Base-by-base conservation (phyloP, 2,329 filamentous ascomycete genomes). In the Colletotrichum magnum region DNA sequence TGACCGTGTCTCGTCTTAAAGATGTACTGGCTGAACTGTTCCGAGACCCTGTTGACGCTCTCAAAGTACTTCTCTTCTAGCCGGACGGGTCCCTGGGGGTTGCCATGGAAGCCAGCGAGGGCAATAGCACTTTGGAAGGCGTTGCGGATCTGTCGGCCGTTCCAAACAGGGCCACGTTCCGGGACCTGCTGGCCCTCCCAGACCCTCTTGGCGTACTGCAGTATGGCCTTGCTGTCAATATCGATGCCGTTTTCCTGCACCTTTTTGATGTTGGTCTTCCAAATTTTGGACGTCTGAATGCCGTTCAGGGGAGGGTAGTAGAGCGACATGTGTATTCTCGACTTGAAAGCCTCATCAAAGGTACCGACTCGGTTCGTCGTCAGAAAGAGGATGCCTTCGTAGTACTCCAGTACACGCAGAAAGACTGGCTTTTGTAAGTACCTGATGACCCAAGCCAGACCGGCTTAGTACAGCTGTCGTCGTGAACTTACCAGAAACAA, bases 331-430 rank as follows among this genome's bases (percentile, higher is more conserved):
- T 80, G 75, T 56, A 80, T 80, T 6, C 79, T 75, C 2, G 78
- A 80, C 59, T 78, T 77, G 72, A 81, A 79, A 10, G 77, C 78
- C 58, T 78, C 77, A 63, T 81, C 79, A 13, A 82, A 78, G 1
- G 74, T 75, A 3, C 72, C 76, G 1, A 81, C 77, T 2, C 79
- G 76, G 57, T 81, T 81, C 13, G 76, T 77, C 0, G 79, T 81
- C 2, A 81, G 72, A 43, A 81, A 77, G 1, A 81, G 63, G 21
- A 81, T 81, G 6, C 80, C 78, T 5, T 74, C 72, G 58, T 79
- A 79, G 58, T 81, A 81, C 47, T 81, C 79, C 4, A 81, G 72
- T 0, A 77, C 72, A 6, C 45, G 45, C 1, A 48, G n/a, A 2
- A 48, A 48, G n/a, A 48, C 45, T 48, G 39, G 18, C 18, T 18